Evolutionary conservation across 2,329 filamentous ascomycete genomes (phyloP), one percentile per base, ranked within the genome.

Genomic region (Cladophialophora yegresii): DNA sequence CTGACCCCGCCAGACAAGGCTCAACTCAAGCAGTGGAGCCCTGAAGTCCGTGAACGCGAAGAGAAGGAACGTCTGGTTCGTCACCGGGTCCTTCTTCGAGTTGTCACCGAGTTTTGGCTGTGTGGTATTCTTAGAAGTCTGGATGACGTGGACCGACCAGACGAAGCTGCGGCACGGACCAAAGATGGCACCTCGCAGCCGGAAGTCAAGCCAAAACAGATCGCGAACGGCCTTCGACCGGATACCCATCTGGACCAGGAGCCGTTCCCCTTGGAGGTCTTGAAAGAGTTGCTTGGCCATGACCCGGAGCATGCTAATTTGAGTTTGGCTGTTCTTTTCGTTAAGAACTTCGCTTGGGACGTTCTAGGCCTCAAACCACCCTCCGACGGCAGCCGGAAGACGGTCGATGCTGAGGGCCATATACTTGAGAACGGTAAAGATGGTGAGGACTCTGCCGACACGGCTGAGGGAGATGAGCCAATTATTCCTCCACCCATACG

Each of bases 321-420:
- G 50, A 92, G 95, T 0, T 81, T 99, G 53, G 89, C 97, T 5
- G 95, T 98, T 58, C 85, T 96, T 13, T 99, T 99, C 73, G 93
- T 96, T 70, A 99, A 97, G 79, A 89, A 91, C 20, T 99, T 98
- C 73, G 89, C 90, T 68, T 99, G 93, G 93, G 96, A 99, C 78
- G 86, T 98, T 40, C 80, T 99, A 13, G 95, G 95, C 1, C 86
- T 93, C 28, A 92, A 88, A 72, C 80, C 87, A 32, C 79, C 85
- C 12, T 86, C 86, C 51, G 84, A 87, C 7, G 92, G 96, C 66
- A 87, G 90, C n/a, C 87, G 93, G 63, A 96, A 92, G 78, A 87
- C 85, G 10, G 87, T 93, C 10, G 90, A 92, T 66, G 91, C 92
- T 60, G 92, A 96, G 74, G 91, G 91, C 20, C 83, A 82, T 7